Conservation (phyloP, 2,329 filamentous ascomycete species). For the Penicillium sp. region DNA sequence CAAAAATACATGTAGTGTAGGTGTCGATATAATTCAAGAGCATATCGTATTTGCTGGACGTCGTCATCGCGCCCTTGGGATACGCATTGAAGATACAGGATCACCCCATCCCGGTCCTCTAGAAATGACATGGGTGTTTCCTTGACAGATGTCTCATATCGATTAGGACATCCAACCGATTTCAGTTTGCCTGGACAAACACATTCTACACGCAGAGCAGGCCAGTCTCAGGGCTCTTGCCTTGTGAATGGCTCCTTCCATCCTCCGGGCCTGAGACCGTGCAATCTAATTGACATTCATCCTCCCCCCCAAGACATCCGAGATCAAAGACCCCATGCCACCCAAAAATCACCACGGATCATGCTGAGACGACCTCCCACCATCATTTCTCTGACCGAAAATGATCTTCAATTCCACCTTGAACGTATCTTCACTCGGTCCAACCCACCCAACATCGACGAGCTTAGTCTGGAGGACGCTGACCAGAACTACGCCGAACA, state of each 20-base stretch:
- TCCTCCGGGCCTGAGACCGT: constrained; percentile 1
- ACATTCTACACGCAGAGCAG: not conserved
- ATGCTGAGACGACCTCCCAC: constrained; percentile 42
- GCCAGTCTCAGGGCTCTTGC: not conserved
- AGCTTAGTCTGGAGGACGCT: constrained; percentile 19
- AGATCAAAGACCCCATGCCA: not conserved
- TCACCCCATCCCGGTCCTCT: not conserved
- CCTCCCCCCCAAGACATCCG: not conserved
- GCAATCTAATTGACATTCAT: not conserved
- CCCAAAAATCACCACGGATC: not conserved
- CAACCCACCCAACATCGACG: constrained; percentile 16
- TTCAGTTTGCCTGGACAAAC: not conserved
- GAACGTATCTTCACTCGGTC: constrained; percentile 24
- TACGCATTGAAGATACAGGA: not conserved
- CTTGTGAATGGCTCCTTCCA: constrained; percentile 4
- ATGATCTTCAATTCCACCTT: constrained; percentile 37
- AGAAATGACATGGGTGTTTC: not conserved
- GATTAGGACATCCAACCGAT: not conserved
- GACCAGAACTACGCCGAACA: constrained; percentile 12
- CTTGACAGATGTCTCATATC: not conserved
- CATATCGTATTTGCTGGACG: not conserved
- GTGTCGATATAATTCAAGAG: no score
- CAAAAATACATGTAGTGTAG: no score
- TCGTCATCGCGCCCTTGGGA: not conserved
- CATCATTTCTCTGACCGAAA: constrained; percentile 33